Conservation (phyloP, 2,329 filamentous ascomycete species). For the Phialocephala subalpina region DNA sequence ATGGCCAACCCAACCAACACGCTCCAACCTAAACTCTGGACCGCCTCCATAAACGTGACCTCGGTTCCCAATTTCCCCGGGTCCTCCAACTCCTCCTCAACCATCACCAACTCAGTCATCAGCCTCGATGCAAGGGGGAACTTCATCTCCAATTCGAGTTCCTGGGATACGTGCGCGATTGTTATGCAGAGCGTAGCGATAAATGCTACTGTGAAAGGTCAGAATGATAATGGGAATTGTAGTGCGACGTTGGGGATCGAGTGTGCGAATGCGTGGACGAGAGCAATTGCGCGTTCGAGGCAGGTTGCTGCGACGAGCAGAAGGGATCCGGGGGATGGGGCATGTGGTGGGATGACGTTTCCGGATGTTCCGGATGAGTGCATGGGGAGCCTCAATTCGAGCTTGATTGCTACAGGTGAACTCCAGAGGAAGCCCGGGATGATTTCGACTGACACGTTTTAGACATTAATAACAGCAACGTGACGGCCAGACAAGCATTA, state of each 20-base stretch:
- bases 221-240: constrained; percentile 22
- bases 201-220: constrained; percentile 4
- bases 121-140: background rate
- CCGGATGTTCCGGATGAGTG: background rate
- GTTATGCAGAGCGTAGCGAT: background rate
- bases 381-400: background rate
- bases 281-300: background rate
- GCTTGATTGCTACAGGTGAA: background rate
- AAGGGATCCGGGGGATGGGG: background rate
- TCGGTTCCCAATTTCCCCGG: background rate
- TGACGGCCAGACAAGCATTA: background rate
- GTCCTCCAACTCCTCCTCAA: background rate
- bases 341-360: constrained; percentile 10
- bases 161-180: constrained; percentile 8
- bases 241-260: constrained; percentile 13
- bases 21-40: background rate
- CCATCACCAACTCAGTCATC: background rate
- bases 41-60: background rate
- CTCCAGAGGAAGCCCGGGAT: no score
- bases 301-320: background rate
- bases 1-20: background rate
- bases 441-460: background rate
- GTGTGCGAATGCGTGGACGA: constrained; percentile 6
- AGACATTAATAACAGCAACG: background rate
- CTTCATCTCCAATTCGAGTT: background rate